These are phyloP conservation scores for Roridomyces roridus DNA, from an alignment of 768 basidiomycete species.

Conservation along the genomic window DNA sequence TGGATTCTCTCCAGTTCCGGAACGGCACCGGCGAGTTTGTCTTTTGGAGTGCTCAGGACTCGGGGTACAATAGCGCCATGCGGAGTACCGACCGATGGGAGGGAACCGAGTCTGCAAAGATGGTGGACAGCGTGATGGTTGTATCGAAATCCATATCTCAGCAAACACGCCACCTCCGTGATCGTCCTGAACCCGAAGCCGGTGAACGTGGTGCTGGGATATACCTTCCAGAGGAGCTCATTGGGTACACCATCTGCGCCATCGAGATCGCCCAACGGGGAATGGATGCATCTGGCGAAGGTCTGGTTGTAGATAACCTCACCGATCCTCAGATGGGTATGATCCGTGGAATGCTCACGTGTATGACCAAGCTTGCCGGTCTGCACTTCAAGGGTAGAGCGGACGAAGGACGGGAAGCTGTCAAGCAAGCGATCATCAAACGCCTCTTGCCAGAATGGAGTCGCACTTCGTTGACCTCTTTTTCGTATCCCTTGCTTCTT, in stretches of 20 bases:
- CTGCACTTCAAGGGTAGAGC: constrained; percentile 72
- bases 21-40: constrained; percentile 89
- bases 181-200: constrained; percentile 71
- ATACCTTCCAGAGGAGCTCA: constrained; percentile 90
- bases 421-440: constrained; percentile 88
- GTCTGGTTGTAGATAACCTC: constrained; percentile 71
- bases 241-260: constrained; percentile 85
- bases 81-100: constrained; percentile 58
- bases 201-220: constrained; percentile 84
- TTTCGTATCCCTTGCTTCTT: constrained; percentile 84
- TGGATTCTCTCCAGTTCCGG: constrained; percentile 77
- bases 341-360: constrained; percentile 77
- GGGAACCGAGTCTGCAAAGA: constrained; percentile 68
- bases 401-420: constrained; percentile 78
- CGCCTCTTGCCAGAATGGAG: constrained; percentile 93
- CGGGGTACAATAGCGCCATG: constrained; percentile 64
- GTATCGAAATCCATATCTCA: constrained; percentile 81
- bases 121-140: constrained; percentile 87
- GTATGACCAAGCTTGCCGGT: constrained; percentile 68
- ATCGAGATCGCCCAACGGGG: constrained; percentile 87
- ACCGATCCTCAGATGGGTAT: constrained; percentile 80
- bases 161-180: constrained; percentile 84
- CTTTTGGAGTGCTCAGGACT: constrained; percentile 87
- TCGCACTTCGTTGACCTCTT: constrained; percentile 79
- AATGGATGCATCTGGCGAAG: constrained; percentile 46